These are phyloP conservation scores for Pleurotus djamor DNA, from an alignment of 768 basidiomycete species.

Conservation along the genomic window DNA sequence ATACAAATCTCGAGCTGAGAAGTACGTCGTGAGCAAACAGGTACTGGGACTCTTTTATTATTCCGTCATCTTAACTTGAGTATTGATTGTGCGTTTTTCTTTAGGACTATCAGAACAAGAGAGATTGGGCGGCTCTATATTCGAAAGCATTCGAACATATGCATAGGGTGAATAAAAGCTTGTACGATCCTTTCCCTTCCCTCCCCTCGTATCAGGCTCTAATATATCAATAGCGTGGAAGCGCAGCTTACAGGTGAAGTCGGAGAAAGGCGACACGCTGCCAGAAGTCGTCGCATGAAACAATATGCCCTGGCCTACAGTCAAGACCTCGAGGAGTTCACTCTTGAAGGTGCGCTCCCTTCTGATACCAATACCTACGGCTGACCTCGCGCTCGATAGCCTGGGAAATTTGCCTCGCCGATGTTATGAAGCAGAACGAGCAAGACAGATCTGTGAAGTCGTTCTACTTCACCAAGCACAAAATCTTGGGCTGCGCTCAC, in stretches of 20 bases:
- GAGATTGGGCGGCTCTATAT: not conserved
- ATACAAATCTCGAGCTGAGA: not conserved
- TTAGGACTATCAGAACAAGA: not conserved
- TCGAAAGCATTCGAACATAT: not conserved
- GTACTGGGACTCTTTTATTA: not conserved
- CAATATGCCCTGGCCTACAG: not conserved
- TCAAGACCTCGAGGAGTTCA: not conserved
- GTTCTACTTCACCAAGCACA: conserved; percentile 1
- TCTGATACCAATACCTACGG: too few species aligned
- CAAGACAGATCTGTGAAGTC: not conserved
- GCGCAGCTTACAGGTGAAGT: not conserved
- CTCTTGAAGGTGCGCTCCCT: not conserved
- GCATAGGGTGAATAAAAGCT: not conserved
- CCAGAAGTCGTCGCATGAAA: not conserved
- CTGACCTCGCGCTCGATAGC: not conserved
- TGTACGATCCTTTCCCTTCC: not conserved
- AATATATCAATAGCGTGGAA: not conserved
- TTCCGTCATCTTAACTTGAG: not conserved
- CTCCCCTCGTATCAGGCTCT: not conserved
- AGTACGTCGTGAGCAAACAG: not conserved
- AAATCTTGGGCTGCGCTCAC: not conserved
- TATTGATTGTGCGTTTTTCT: not conserved
- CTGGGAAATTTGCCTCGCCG: not conserved
- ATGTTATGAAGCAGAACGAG: not conserved
- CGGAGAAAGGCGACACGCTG: not conserved